Base-by-base conservation (phyloP, 2,329 filamentous ascomycete genomes). In the Dactylellina drechsleri region DNA sequence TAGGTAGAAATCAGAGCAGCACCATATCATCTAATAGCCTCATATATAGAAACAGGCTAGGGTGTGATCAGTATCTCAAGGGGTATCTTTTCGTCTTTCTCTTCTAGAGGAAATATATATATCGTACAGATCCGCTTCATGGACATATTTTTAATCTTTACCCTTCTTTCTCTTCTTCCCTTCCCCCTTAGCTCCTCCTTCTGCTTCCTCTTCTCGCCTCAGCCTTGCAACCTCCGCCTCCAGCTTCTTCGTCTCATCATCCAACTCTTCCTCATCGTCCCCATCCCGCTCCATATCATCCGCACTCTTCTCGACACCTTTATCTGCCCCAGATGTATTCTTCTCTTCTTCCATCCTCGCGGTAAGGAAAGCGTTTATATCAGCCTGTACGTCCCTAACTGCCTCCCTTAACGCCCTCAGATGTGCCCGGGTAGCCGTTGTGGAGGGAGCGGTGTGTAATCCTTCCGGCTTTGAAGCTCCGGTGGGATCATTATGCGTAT, bases 231-330 rank as follows among this genome's bases (percentile, higher is more conserved):
- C 64, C 26, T 75, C 71, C 10, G 47, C 64, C 43, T 75, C 71
- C 47, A 75, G 47, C 49, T 53, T 56, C 28, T 75, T 75, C 12
- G 71, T 75, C 53, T 75, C 71, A 15, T 75, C 71, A 45, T 75
- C 71, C 71, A 75, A 59, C 36, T 75, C 71, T 52, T 75, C 71
- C 41, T 75, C 71, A 8, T 65, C 40, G 13, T 75, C 71, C 10
- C 71, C 71, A 49, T 75, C 71, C 23, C 64, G 52, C 53, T 75
- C 71, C 71, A 75, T 75, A 59, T 75, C 52, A 18, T 75, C 71
- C 1, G 71, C 71, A 20, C 40, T 57, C 58, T 54, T 60, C 40
- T 45, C 57, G 0, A 16, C 50, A 10, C 50, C 40, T 47, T 70
- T 68, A 31, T 31, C 45, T 28, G 12, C 47, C 8, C 43, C 45